These are phyloP conservation scores for Corymbia citriodora DNA, from an alignment of 441 rosid genomes.

Conservation along the genomic window DNA sequence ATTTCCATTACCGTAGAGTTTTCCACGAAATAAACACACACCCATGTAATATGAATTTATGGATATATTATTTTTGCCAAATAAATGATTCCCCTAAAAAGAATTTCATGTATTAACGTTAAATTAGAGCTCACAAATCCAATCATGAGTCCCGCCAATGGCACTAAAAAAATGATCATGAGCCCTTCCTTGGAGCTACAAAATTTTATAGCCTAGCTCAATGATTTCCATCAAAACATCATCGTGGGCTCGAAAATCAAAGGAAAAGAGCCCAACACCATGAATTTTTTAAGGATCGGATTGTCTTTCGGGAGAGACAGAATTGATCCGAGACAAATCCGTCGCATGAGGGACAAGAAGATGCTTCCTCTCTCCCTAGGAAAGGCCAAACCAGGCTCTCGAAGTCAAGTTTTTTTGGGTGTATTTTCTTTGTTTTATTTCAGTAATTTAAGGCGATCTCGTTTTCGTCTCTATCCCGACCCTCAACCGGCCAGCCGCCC, in stretches of 20 bases:
- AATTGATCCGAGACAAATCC: neutral
- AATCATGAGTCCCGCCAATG: neutral
- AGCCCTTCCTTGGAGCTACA: neutral
- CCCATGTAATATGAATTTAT: neutral
- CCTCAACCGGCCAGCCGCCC: neutral
- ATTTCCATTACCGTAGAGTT: too few relatives aligned
- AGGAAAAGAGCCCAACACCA: neutral
- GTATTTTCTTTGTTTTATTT: neutral
- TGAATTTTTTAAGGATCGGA: neutral
- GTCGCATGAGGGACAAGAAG: neutral
- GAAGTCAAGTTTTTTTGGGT: neutral
- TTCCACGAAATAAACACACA: too few relatives aligned
- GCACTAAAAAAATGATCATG: neutral
- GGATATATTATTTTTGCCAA: neutral
- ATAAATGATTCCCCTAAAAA: neutral
- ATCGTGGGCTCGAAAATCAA: neutral
- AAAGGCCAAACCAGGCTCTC: neutral
- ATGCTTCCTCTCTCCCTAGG: neutral
- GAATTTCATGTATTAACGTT: neutral
- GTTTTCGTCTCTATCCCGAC: neutral
- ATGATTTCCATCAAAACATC: neutral
- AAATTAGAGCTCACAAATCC: neutral
- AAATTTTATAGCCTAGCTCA: neutral
- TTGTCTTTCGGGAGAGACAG: neutral
- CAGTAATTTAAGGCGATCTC: neutral